Conservation (phyloP, 768 basidiomycete genomes). For the Lepiota brunneoincarnata region DNA sequence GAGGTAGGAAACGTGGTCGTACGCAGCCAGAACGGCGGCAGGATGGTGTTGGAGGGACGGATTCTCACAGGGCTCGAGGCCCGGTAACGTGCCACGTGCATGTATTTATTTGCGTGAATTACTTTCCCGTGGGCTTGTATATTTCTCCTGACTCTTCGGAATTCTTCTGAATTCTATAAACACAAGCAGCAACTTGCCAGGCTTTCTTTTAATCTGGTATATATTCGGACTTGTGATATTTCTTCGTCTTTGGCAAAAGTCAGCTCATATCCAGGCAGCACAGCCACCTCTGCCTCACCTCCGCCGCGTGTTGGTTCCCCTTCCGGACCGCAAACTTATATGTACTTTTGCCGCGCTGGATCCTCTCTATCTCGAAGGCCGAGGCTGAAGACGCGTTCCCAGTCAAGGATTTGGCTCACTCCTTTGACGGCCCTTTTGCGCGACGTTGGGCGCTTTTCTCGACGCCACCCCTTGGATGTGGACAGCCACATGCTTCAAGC, state of each 20-base stretch:
- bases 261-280: not conserved
- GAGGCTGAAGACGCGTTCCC: too few species aligned
- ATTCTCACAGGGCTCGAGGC: not conserved
- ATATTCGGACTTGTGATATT: too few species aligned
- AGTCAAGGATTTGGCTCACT: too few species aligned
- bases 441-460: too few species aligned
- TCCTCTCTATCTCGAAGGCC: too few species aligned
- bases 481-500: too few species aligned
- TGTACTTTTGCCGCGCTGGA: too few species aligned
- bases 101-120: slow-evolving; percentile 1
- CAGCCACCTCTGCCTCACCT: not conserved
- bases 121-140: not conserved
- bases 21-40: slow-evolving; percentile 7
- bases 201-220: too few species aligned
- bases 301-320: not conserved
- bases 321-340: too few species aligned
- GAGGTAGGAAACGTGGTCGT: not conserved
- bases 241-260: not conserved
- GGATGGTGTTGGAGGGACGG: not conserved
- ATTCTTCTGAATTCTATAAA: not conserved
- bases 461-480: too few species aligned
- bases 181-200: not conserved
- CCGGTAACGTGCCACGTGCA: slow-evolving; percentile 8
- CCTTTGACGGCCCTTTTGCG: too few species aligned
- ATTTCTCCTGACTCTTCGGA: not conserved